These are phyloP conservation scores for Populus hybrid DNA, from an alignment of 441 rosid species.

Conservation along the genomic window DNA sequence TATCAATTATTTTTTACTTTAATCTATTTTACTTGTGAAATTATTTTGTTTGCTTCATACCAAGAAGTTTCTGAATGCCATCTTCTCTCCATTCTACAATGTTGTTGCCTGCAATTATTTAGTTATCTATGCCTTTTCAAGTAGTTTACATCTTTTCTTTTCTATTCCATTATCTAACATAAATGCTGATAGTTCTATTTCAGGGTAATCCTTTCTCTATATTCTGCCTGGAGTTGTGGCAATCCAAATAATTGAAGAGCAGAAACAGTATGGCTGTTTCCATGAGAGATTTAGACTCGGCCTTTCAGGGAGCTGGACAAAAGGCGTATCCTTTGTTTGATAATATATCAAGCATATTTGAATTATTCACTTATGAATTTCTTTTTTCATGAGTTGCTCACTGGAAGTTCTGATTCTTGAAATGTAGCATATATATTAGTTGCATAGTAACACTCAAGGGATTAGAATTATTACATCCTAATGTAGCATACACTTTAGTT, in stretches of 20 bases:
- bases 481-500: too few relatives aligned
- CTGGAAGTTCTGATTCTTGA: not conserved
- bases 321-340: conserved; percentile 79
- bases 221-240: conserved; percentile 26
- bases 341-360: conserved; percentile 7
- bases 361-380: not conserved
- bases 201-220: conserved; percentile 38
- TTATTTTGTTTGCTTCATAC: not conserved
- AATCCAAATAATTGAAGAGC: conserved; percentile 28
- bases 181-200: conserved; percentile 17
- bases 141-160: not conserved
- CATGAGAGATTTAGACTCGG: conserved; percentile 89
- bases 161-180: not conserved
- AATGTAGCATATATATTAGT: not conserved
- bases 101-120: conserved; percentile 12
- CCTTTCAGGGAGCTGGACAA: conserved; percentile 93
- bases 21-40: not conserved
- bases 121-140: conserved; percentile 5
- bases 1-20: not conserved
- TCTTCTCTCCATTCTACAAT: not conserved
- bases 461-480: too few relatives aligned
- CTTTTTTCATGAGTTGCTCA: conserved; percentile 14
- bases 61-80: conserved; percentile 4
- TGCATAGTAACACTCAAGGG: not conserved
- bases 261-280: conserved; percentile 70